Conservation (phyloP, 2,329 filamentous ascomycete species). For the Akanthomyces lecanii region DNA sequence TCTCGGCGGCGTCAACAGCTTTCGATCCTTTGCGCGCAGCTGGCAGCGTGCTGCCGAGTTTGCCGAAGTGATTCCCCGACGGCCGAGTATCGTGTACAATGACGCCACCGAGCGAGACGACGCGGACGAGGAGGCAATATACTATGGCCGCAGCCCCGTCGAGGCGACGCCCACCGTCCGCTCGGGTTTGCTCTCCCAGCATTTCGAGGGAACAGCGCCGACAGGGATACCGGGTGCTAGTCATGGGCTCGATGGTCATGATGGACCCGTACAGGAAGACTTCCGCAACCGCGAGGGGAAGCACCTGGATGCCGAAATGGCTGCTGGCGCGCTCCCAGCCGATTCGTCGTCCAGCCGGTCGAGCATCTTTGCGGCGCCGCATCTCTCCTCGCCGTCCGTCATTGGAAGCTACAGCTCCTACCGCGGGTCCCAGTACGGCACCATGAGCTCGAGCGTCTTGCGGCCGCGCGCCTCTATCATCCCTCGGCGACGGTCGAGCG, state of each 20-base stretch:
- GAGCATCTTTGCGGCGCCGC: conserved; percentile 54
- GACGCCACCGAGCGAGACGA: conserved; percentile 42
- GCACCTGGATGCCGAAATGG: conserved; percentile 41
- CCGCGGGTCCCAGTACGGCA: conserved; percentile 48
- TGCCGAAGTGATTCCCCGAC: conserved; percentile 77
- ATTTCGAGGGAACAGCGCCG: conserved; percentile 41
- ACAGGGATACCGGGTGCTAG: conserved; percentile 21
- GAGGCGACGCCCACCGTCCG: conserved; percentile 32
- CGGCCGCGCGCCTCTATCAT: conserved; percentile 43
- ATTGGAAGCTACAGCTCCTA: conserved; percentile 66
- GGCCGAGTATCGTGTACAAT: conserved; percentile 66
- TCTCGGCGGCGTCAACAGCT: conserved; percentile 86
- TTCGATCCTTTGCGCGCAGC: conserved; percentile 87
- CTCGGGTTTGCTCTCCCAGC: conserved; percentile 48
- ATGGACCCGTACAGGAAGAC: conserved; percentile 21
- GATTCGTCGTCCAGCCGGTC: conserved; percentile 27
- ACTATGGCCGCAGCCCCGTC: conserved; percentile 39
- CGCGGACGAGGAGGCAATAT: conserved; percentile 29
- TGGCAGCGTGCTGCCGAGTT: conserved; percentile 91
- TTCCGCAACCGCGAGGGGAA: conserved; percentile 47
- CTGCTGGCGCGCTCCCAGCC: conserved; percentile 21
- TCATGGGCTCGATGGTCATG: conserved; percentile 19
- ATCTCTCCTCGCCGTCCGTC: conserved; percentile 63
- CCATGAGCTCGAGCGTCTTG: conserved; percentile 37
- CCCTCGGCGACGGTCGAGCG: conserved; percentile 32